Evolutionary conservation across 495 filamentous ascomycete genomes (phyloP).

Genomic region (Sabuloglossum arenarium): DNA sequence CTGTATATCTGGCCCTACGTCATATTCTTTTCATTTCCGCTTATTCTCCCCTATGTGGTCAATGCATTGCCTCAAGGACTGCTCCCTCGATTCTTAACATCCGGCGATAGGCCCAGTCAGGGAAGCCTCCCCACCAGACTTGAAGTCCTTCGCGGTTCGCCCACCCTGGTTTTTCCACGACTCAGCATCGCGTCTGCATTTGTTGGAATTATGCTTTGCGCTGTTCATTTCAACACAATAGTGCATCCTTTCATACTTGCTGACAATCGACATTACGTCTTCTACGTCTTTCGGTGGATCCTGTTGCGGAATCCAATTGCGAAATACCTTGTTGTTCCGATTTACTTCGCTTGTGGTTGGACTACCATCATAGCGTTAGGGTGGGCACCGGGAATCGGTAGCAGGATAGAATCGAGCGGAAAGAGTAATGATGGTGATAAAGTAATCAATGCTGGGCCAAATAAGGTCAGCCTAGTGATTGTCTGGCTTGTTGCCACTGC

Average conservation of each 20-base stretch:
- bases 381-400: background rate
- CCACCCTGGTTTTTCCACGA: constrained; percentile 17
- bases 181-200: constrained; percentile 18
- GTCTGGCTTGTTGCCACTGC: constrained; percentile 53
- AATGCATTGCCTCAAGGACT: constrained; percentile 13
- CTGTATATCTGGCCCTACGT: constrained; percentile 87
- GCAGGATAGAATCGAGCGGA: no score
- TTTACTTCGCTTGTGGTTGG: constrained; percentile 44
- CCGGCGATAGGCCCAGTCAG: background rate
- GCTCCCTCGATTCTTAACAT: background rate
- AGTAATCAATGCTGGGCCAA: constrained; percentile 10
- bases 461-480: constrained; percentile 32
- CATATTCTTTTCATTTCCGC: constrained; percentile 68
- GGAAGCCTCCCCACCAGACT: no score
- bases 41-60: constrained; percentile 35
- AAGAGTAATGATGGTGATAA: background rate
- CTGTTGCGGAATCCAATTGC: constrained; percentile 43
- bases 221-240: constrained; percentile 69
- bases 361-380: constrained; percentile 34
- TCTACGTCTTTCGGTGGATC: constrained; percentile 73
- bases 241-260: constrained; percentile 92
- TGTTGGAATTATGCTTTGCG: constrained; percentile 26
- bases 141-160: no score
- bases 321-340: constrained; percentile 43
- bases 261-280: constrained; percentile 92